Conservation (phyloP, 108 stramenopile species). For the Pseudonitzschia pungens region DNA sequence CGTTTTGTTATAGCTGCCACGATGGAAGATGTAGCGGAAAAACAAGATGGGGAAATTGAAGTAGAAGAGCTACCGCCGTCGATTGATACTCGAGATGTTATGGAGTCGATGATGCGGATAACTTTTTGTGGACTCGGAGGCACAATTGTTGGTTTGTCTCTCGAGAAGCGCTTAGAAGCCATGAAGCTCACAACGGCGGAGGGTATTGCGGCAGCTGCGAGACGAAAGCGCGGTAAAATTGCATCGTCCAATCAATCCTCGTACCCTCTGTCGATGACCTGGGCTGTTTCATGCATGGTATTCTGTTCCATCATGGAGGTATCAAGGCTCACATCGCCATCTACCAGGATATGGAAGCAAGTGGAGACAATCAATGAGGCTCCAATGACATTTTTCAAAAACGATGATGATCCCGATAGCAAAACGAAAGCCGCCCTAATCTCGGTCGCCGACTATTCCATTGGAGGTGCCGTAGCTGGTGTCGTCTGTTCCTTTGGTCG, state of each 20-base stretch:
- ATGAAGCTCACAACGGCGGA: slow-evolving; percentile 30
- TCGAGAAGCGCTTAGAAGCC: slow-evolving; percentile 46
- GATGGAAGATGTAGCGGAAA: not conserved
- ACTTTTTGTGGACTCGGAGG: slow-evolving; percentile 70
- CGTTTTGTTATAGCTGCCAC: too few species aligned
- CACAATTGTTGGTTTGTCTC: slow-evolving; percentile 60
- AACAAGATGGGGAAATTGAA: not conserved
- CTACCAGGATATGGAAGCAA: slow-evolving; percentile 8
- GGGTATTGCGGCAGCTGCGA: slow-evolving; percentile 33
- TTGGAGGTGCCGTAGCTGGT: slow-evolving; percentile 34
- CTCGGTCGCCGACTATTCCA: slow-evolving; percentile 31
- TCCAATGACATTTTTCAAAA: not conserved
- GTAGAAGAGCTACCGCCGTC: not conserved
- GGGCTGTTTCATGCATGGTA: slow-evolving; percentile 34
- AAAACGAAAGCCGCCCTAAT: not conserved
- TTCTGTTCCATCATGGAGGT: slow-evolving; percentile 36
- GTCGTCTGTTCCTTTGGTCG: slow-evolving; percentile 28
- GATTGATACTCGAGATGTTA: slow-evolving; percentile 6
- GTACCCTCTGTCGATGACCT: slow-evolving; percentile 15
- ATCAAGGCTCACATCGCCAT: slow-evolving; percentile 25
- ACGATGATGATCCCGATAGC: slow-evolving; percentile 2
- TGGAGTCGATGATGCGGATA: slow-evolving; percentile 61
- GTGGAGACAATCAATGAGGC: not conserved
- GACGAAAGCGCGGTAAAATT: slow-evolving; percentile 26
- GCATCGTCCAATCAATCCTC: slow-evolving; percentile 13